These are phyloP conservation scores for Colletotrichum cordylinicola DNA, from an alignment of 2,329 filamentous ascomycete species.

Conservation along the genomic window DNA sequence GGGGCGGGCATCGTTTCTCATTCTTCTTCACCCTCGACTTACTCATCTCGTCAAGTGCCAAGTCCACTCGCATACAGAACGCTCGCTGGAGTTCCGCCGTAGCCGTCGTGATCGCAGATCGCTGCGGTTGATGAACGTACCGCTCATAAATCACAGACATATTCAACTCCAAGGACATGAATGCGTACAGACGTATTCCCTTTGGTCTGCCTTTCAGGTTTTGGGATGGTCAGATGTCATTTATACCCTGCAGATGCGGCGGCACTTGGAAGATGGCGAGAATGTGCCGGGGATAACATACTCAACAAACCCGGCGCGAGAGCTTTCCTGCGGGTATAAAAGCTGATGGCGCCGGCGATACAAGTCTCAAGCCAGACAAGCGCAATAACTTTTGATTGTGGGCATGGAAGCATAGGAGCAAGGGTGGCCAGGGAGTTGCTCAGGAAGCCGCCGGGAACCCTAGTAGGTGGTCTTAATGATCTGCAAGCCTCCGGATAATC, in stretches of 20 bases:
- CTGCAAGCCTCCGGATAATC: too few relatives aligned
- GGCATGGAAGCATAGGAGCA: background rate
- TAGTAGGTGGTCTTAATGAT: too few relatives aligned
- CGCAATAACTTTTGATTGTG: rapidly evolving
- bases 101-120: too few relatives aligned
- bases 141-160: too few relatives aligned
- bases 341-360: background rate
- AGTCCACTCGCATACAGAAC: background rate
- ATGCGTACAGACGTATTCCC: too few relatives aligned
- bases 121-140: too few relatives aligned
- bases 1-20: background rate
- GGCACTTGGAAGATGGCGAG: too few relatives aligned
- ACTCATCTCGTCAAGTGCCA: background rate
- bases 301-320: background rate
- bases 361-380: background rate
- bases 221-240: too few relatives aligned
- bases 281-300: background rate
- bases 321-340: background rate
- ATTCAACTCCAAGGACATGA: too few relatives aligned
- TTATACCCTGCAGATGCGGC: too few relatives aligned
- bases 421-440: too few relatives aligned
- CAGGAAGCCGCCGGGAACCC: background rate
- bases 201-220: background rate
- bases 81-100: too few relatives aligned
- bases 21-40: background rate